A percentile compares a stretch with the other conserved stretches of the same genome.
Conservation (phyloP, 129 eudicot genomes). For the Artemisia argyi region DNA sequence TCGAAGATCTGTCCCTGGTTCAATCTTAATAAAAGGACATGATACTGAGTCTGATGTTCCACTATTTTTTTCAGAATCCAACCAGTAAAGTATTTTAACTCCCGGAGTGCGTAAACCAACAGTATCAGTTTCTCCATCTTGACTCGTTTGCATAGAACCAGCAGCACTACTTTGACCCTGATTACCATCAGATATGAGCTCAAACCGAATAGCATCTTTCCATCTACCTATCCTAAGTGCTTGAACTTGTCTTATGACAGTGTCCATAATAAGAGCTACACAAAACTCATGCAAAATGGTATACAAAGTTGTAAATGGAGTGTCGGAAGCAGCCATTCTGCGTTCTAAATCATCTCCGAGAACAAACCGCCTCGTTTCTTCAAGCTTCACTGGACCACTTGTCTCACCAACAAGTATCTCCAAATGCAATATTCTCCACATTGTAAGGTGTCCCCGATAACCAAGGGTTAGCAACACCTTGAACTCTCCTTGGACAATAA, state of each 20-base stretch:
- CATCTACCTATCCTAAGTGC: conserved; percentile 87
- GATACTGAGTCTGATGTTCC: conserved; percentile 55
- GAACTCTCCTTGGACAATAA: conserved; percentile 94
- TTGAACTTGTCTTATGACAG: conserved; percentile 90
- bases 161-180: conserved; percentile 65
- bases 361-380: conserved; percentile 77
- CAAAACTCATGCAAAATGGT: conserved; percentile 89
- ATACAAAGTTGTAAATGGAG: conserved; percentile 76
- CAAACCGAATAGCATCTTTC: conserved; percentile 97
- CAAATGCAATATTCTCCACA: conserved; percentile 97
- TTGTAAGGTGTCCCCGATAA: conserved; percentile 84
- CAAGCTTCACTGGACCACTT: conserved; percentile 88
- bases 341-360: conserved; percentile 98
- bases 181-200: conserved; percentile 80
- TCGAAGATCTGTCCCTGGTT: conserved; percentile 84
- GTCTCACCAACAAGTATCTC: conserved; percentile 97
- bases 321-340: conserved; percentile 92
- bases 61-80: conserved; percentile 60
- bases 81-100: conserved; percentile 83
- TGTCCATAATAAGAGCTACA: conserved; percentile 91
- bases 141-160: conserved; percentile 53
- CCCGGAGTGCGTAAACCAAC: conserved; percentile 79
- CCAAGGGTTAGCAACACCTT: conserved; percentile 96
- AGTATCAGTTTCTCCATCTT: conserved; percentile 84
- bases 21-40: conserved; percentile 83